Base-by-base conservation (phyloP, 2,329 filamentous ascomycete species). In the Curvularia spicifera region DNA sequence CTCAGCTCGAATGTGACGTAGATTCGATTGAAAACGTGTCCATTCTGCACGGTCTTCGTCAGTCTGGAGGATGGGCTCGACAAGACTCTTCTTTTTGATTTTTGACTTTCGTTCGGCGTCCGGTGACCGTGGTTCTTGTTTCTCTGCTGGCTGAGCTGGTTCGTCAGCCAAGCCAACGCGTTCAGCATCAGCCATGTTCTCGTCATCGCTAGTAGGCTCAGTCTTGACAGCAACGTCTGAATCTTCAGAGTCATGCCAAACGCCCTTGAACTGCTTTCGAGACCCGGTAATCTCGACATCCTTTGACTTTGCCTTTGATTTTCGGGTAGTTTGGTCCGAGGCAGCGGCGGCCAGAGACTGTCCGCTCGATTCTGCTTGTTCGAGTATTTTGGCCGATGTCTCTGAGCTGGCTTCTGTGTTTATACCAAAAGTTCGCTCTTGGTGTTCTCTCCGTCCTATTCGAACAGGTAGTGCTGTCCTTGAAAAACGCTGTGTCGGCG, bases 361-460 rank as follows among this genome's bases (percentile, higher is more conserved):
- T 10, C 73, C 74, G 37, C 68, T 64, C 39, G 71, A 76, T 56
- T 78, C 71, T 20, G 75, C 61, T 50, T 77, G 63, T 35, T 71
- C 66, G 9, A 69, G 72, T 37, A 80, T 65, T 54, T 81, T 78
- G 1, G 78, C 78, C 4, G 80, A 76, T 22, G 78, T 78, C 33
- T 76, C 78, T 37, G 78, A 77, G 65, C 80, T 84, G 28, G 81
- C 80, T 57, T 84, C 83, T 59, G 81, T 83, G 57, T 83, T 85
- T 54, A 87, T 78, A 40, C 80, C 82, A 26, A 85, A 73, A 1
- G 78, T 76, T 29, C 84, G 79, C 48, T 86, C 84, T 62, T 82
- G 79, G 67, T 87, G 85, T 60, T 84, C 81, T 64, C 82, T 80
- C 59, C 85, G 79, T 54, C 80, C 78, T 47, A 87, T 79, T n/a